Evolutionary conservation across 1,139 yeast genomes (phyloP).

Genomic region (Arxiozyma telluris): DNA sequence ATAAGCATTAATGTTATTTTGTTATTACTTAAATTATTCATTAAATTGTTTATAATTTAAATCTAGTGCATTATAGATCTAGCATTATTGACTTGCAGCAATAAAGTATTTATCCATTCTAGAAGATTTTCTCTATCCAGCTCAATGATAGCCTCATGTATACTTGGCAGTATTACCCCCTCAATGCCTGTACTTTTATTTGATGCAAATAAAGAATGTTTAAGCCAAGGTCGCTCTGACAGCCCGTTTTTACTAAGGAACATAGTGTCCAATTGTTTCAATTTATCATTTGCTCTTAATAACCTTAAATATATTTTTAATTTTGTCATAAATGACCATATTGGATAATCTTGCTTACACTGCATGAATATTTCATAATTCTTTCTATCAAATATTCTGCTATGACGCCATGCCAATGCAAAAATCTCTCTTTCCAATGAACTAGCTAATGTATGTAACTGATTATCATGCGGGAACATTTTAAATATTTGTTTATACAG

Average conservation of each 20-base stretch:
- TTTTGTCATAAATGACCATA: conserved; percentile 56
- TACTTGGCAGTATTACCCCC: conserved; percentile 35
- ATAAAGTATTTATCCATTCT: conserved; percentile 23
- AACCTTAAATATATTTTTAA: conserved; percentile 49
- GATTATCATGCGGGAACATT: conserved; percentile 17
- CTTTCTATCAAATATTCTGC: conserved; percentile 18
- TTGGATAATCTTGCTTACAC: conserved; percentile 55
- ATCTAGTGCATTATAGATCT: conserved; percentile 10
- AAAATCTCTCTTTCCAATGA: conserved; percentile 2
- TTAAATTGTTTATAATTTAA: background rate
- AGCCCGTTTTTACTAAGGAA: conserved; percentile 31
- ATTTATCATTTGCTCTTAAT: conserved; percentile 45
- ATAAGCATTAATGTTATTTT: background rate
- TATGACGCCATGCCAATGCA: conserved; percentile 6
- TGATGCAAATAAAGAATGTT: conserved; percentile 39
- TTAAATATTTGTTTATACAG: conserved; percentile 7
- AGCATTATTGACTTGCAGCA: conserved; percentile 19
- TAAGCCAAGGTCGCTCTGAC: conserved; percentile 35
- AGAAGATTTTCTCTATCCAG: conserved; percentile 27
- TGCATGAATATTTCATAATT: conserved; percentile 35
- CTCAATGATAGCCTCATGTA: conserved; percentile 33
- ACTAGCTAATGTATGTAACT: conserved; percentile 10
- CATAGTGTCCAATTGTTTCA: conserved; percentile 42
- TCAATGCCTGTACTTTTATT: conserved; percentile 26
- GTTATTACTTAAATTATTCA: background rate